Evolutionary conservation across 208 protist genomes (phyloP), one percentile per base, ranked within the genome.

Genomic region (Leishmania guyanensis): DNA sequence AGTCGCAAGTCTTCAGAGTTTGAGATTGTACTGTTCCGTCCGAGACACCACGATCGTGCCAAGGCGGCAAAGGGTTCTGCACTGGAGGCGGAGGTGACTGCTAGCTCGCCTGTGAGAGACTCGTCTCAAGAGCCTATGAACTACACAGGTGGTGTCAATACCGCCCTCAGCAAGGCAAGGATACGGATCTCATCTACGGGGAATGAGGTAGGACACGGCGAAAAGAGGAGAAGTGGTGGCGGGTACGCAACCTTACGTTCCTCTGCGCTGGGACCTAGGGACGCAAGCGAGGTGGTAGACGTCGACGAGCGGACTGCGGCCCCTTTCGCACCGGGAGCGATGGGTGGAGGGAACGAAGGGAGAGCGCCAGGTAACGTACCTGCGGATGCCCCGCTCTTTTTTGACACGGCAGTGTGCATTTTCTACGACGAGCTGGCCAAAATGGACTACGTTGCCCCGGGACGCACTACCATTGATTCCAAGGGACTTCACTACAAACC

Each of bases 1-100:
- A 86, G 85, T 29, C 82, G 83, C 51, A 84, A 90, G 33, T 83
- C 88, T 26, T 81, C 76, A 33, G 92, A 95, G 74, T 83, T 97
- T n/a, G 92, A 97, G 78, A 87, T 97, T 29, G 79, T 90, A n/a
- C 85, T 97, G 26, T 97, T 91, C 75, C 90, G 93, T 22, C 87
- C 91, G 20, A 66, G 89, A 58, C 86, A 90, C 58, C 88, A 89
- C 66, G 14, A 54, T 33, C 84, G 84, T 56, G 36, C 60, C 53
- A 82, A 85, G 46, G 43, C 62, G 36, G 53, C 22, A 39, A 43
- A 29, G 17, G 58, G 70, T 36, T 68, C 75, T 51, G 72, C 75
- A 8, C 73, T 75, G n/a, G 68, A 81, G 4, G 56, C 50, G 5
- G 78, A 84, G 39, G 50, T 36, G 9, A 51, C 60, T 62, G 53